Base-by-base conservation (phyloP, 306 rosid species). In the Geum urbanum region DNA sequence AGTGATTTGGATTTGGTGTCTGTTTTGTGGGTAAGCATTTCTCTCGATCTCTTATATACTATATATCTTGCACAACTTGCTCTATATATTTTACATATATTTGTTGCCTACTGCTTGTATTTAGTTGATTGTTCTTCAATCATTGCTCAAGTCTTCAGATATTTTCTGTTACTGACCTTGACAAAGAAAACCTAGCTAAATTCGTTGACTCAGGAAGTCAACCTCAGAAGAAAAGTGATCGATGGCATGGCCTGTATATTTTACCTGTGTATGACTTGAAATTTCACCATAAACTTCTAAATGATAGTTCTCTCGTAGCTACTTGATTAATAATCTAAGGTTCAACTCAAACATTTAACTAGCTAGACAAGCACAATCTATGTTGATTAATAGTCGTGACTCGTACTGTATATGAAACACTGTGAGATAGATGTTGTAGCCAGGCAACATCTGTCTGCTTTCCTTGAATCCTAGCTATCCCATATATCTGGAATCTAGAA, bases 11-110 rank as follows among this genome's bases (percentile, higher is more conserved):
- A 92, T 69, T 78, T 75, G 96, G 86, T 86, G 14, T 86, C 98
- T 67, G 72, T 92, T 72, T 52, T 90, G 20, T 92, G 98, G 98
- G 98, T 92, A 82, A 79, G 80, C 9, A 2, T n/a, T 35, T 53
- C 13, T 22, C 14, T 53, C 24, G 51, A 65, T 70, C 51, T 18
- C 0, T 2, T 18, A 18, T 53, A 53, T 53, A 19, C 4, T 53
- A 43, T 41, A 41, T 41, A 18, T 50, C 58, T 18, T 9, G 8
- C 32, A 8, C 32, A 8, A 3, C 19, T 5, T 51, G 1, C 32
- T 27, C 32, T 27, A 27, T 27, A 27, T 1, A 27, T 27, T 27
- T 27, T n/a, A 27, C 32, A 27, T 27, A 27, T 27, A 27, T 27
- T 2, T 27, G 32, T 27, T 27, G 32, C 32, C 32, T 27, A 27